Conservation (phyloP, 441 rosid genomes). For the Erysimum cheiri region DNA sequence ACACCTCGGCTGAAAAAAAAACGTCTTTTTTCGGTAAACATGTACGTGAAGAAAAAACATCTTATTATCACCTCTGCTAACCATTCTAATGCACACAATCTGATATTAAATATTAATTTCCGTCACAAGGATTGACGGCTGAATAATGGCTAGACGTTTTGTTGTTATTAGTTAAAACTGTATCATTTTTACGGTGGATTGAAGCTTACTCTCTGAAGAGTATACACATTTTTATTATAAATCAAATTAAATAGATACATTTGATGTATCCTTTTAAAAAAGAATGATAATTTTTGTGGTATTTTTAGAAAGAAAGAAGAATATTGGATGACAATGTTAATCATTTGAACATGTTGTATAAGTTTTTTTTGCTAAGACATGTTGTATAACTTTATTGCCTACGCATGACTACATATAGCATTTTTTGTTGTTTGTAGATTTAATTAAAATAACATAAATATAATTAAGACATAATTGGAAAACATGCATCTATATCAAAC, state of each 20-base stretch:
- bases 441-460: background rate
- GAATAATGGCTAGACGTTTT: background rate
- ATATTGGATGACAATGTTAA: slow-evolving; percentile 29
- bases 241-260: slow-evolving; percentile 4
- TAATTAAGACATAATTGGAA: background rate
- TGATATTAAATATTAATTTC: background rate
- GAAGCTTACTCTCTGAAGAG: background rate
- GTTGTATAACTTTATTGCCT: slow-evolving; percentile 27
- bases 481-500: slow-evolving; percentile 1
- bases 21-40: too few species aligned
- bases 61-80: slow-evolving; percentile 14
- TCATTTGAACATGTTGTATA: slow-evolving; percentile 38
- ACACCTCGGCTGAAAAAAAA: background rate
- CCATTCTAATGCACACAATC: slow-evolving; percentile 15
- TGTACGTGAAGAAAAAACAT: background rate
- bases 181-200: background rate
- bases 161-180: slow-evolving; percentile 1
- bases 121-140: background rate
- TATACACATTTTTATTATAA: background rate
- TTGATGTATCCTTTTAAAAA: slow-evolving; percentile 2
- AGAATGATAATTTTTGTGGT: slow-evolving; percentile 22
- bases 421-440: slow-evolving; percentile 19
- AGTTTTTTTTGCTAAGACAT: background rate
- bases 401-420: slow-evolving; percentile 36
- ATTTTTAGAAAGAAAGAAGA: slow-evolving; percentile 24